These are phyloP conservation scores for Tillandsia fasciculata DNA, from an alignment of 176 grass and related monocot species.

Conservation along the genomic window DNA sequence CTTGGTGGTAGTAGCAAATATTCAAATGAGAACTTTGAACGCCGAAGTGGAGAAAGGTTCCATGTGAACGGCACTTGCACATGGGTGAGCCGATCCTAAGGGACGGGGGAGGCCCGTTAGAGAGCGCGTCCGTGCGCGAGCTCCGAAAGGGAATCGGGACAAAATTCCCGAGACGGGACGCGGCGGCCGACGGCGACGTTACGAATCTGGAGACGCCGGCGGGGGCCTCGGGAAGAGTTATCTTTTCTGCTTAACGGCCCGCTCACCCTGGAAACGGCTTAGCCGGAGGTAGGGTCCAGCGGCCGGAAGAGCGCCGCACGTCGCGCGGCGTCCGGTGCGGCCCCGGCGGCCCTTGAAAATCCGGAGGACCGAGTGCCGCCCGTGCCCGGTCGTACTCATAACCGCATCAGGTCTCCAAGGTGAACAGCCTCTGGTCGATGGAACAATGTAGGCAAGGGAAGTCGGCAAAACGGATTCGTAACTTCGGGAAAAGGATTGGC, in stretches of 20 bases:
- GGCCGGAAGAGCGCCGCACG: constrained; percentile 25
- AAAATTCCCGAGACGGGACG: too few relatives aligned
- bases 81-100: constrained; percentile 11
- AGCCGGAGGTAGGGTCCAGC: constrained; percentile 19
- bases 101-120: constrained; percentile 25
- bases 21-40: constrained; percentile 25
- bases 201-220: constrained; percentile 18
- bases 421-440: constrained; percentile 20
- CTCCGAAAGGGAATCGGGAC: too few relatives aligned
- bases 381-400: background rate
- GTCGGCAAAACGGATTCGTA: constrained; percentile 32
- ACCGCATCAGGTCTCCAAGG: constrained; percentile 18
- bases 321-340: constrained; percentile 38
- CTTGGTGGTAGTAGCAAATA: constrained; percentile 43
- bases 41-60: constrained; percentile 30
- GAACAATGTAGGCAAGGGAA: constrained; percentile 53
- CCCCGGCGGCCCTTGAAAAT: constrained; percentile 47
- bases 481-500: constrained; percentile 38
- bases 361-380: constrained; percentile 28
- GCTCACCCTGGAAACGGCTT: constrained; percentile 49
- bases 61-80: constrained; percentile 26
- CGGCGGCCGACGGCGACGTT: constrained; percentile 37
- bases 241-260: constrained; percentile 73
- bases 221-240: constrained; percentile 69
- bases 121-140: too few relatives aligned